phyloP scores from a whole-genome alignment of 768 basidiomycete species.

The Amanita polypyramis region DNA sequence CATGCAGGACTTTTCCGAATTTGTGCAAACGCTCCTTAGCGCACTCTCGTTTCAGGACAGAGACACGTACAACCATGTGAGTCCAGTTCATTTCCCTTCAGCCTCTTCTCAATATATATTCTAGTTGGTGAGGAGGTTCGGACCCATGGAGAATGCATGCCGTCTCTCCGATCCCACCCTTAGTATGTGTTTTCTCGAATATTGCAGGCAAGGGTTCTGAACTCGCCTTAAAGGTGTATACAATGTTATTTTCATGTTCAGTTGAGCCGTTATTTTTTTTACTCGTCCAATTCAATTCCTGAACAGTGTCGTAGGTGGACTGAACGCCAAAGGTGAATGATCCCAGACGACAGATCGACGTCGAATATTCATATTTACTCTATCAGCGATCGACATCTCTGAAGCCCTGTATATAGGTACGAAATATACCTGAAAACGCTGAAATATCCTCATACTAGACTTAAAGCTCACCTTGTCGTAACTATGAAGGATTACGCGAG shows the following conservation, averaged over 20 bases:
- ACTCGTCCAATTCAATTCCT: not conserved
- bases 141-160: not conserved
- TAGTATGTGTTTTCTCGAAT: not conserved
- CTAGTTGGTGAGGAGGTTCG: conserved; percentile 1
- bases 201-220: not conserved
- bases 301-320: not conserved
- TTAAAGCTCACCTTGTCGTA: conserved; percentile 3
- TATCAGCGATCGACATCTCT: not conserved
- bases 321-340: not conserved
- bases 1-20: not conserved
- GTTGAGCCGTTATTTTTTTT: not conserved
- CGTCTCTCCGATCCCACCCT: conserved; percentile 1
- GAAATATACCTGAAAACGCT: too few relatives aligned
- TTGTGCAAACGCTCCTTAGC: not conserved
- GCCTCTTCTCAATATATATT: not conserved
- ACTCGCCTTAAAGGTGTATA: not conserved
- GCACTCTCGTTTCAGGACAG: not conserved
- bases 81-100: not conserved
- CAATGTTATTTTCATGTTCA: not conserved
- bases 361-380: not conserved
- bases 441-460: not conserved
- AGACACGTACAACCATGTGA: not conserved
- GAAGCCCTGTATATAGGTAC: conserved; percentile 1
- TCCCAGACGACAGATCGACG: too few relatives aligned
- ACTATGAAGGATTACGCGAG: conserved; percentile 7